Evolutionary conservation across 192 early-diverging fungal species (phyloP), one percentile per base, ranked within the genome.

Genomic region (Fimicolochytrium jonesii): DNA sequence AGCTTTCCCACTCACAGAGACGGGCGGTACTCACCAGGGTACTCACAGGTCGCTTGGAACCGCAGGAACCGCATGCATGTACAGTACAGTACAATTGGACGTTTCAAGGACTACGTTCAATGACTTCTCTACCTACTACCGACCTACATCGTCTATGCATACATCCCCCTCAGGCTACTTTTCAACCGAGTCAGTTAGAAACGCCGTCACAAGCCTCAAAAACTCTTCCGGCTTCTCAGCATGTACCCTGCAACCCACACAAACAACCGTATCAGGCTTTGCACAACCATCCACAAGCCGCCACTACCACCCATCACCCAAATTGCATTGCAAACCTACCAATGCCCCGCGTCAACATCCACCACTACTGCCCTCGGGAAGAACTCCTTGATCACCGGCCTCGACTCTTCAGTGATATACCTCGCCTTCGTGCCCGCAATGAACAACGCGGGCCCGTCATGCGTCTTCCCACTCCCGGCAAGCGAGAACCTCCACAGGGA

Each of bases 261-360:
- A 60, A 37, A 3, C 20, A 3, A 3, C 26, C 26, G 7, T 6
- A 36, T 6, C 11, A 26, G 10, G 36, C 39, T 10, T 5, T 25
- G n/a, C 4, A 49, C 0, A 9, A 35, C n/a, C 25, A 33, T 33
- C 23, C 50, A 28, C 60, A 18, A 9, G 13, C 11, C 22, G 13
- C 4, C 0, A 44, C 2, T 34, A 0, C 6, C 65, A n/a, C n/a
- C n/a, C n/a, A n/a, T n/a, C n/a, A n/a, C n/a, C n/a, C n/a, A n/a
- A n/a, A n/a, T n/a, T n/a, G n/a, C n/a, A n/a, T n/a, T n/a, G n/a
- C n/a, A n/a, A n/a, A n/a, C n/a, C 43, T 37, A 74, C 95, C 95
- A 98, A 66, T 98, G 95, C 0, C 93, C 93, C 18, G 92, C 83
- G 45, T 96, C 85, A 20, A 98, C 62, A 50, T 75, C 72, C 11